Conservation (phyloP, 495 filamentous ascomycete species). For the Lasiosphaeriaceae sp. region DNA sequence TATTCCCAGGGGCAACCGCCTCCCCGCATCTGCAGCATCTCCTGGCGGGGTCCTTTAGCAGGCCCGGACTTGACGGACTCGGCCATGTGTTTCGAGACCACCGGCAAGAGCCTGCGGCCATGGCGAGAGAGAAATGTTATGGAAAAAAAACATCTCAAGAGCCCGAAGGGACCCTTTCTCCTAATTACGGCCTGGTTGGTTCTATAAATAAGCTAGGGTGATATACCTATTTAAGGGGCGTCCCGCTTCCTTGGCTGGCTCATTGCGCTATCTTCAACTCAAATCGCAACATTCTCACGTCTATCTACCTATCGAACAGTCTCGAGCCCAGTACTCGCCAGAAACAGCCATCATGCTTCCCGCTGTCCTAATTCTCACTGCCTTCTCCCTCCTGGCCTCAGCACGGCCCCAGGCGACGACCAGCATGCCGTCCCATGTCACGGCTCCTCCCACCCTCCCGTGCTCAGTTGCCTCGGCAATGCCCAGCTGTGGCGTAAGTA, state of each 20-base stretch:
- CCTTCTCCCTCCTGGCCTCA: constrained; percentile 3
- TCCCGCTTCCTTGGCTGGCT: neutral
- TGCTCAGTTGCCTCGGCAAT: constrained; percentile 7
- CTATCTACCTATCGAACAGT: neutral
- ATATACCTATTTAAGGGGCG: neutral
- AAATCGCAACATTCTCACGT: neutral
- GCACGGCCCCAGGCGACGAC: neutral
- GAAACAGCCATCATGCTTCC: constrained; percentile 1
- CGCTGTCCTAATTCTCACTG: neutral
- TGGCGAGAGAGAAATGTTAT: neutral
- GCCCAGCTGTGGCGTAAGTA: constrained; percentile 13
- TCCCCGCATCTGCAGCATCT: neutral
- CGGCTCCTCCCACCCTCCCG: neutral
- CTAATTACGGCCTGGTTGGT: no score
- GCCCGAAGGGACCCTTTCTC: no score
- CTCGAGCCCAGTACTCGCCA: neutral
- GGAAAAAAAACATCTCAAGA: neutral
- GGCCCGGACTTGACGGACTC: neutral
- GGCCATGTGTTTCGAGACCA: neutral
- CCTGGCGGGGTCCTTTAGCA: neutral
- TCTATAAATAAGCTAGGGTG: neutral
- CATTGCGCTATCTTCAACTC: constrained; percentile 1
- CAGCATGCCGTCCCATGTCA: neutral
- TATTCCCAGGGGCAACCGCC: neutral
- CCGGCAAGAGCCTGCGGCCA: neutral